phyloP scores from a whole-genome alignment of 2,329 filamentous ascomycete species.

The Fusarium caatingaense region DNA sequence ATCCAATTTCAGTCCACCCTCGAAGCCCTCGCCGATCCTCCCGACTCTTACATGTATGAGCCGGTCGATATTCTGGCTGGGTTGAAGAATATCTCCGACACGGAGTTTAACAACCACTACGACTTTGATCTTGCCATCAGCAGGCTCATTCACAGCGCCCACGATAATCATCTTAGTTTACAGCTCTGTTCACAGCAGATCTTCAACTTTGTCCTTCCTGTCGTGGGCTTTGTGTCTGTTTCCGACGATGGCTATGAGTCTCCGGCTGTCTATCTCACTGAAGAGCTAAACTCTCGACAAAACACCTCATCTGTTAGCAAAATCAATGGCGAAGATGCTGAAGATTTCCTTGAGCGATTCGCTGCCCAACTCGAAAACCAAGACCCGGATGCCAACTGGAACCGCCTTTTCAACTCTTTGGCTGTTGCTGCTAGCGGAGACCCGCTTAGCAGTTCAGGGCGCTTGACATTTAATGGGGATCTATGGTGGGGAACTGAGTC shows the following conservation, averaged over 20 bases:
- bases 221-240: not conserved
- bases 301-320: not conserved
- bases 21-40: constrained; percentile 25
- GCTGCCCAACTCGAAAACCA: not conserved
- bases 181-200: not conserved
- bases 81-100: not conserved
- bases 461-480: not conserved
- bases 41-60: constrained; percentile 9
- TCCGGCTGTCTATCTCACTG: not conserved
- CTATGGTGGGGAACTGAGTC: too few relatives aligned
- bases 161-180: not conserved
- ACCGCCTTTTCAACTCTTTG: not conserved
- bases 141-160: not conserved
- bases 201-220: not conserved
- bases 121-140: constrained; percentile 12
- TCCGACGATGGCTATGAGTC: not conserved
- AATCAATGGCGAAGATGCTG: constrained; percentile 4
- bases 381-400: constrained; percentile 9
- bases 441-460: not conserved
- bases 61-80: constrained; percentile 20
- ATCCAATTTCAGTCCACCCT: constrained; percentile 27
- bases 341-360: not conserved
- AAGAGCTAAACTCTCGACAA: not conserved
- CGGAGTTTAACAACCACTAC: not conserved
- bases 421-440: not conserved